Conservation (phyloP, 768 basidiomycete genomes). For the Kwoniella bestiolae region DNA sequence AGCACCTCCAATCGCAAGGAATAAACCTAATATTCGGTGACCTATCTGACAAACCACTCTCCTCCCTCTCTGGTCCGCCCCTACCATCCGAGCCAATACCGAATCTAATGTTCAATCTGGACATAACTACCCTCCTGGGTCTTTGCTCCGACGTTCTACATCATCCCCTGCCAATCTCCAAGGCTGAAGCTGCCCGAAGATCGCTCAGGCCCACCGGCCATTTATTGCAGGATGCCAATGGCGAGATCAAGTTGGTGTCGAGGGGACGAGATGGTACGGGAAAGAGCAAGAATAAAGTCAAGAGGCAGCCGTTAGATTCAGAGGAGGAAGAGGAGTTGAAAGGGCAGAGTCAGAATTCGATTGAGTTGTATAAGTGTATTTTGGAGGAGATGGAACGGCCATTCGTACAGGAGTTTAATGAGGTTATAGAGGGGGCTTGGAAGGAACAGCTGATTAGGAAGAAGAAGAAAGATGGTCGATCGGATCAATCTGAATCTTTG, state of each 20-base stretch:
- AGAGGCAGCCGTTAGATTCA: background rate
- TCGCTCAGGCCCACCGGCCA: slow-evolving; percentile 63
- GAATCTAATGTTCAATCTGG: slow-evolving; percentile 72
- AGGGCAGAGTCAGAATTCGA: slow-evolving; percentile 62
- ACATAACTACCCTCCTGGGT: slow-evolving; percentile 82
- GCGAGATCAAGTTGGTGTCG: background rate
- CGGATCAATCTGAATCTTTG: background rate
- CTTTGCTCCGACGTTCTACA: slow-evolving; percentile 81
- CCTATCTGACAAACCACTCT: slow-evolving; percentile 21
- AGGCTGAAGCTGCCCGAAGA: slow-evolving; percentile 66
- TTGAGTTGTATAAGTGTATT: slow-evolving; percentile 72
- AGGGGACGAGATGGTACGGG: slow-evolving; percentile 13
- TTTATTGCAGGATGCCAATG: background rate
- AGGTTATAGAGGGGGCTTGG: slow-evolving; percentile 45
- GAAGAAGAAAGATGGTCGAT: background rate
- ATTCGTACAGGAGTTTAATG: slow-evolving; percentile 68
- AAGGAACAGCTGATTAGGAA: background rate
- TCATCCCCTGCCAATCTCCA: slow-evolving; percentile 65
- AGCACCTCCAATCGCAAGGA: slow-evolving; percentile 66
- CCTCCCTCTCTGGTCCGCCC: background rate
- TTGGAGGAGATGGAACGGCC: slow-evolving; percentile 73
- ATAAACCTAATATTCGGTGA: slow-evolving; percentile 69
- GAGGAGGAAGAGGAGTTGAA: slow-evolving; percentile 16
- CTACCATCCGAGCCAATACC: slow-evolving; percentile 57
- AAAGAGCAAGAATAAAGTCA: slow-evolving; percentile 1